phyloP scores from a whole-genome alignment of 768 basidiomycete species.

The Antrodiella citrinella region DNA sequence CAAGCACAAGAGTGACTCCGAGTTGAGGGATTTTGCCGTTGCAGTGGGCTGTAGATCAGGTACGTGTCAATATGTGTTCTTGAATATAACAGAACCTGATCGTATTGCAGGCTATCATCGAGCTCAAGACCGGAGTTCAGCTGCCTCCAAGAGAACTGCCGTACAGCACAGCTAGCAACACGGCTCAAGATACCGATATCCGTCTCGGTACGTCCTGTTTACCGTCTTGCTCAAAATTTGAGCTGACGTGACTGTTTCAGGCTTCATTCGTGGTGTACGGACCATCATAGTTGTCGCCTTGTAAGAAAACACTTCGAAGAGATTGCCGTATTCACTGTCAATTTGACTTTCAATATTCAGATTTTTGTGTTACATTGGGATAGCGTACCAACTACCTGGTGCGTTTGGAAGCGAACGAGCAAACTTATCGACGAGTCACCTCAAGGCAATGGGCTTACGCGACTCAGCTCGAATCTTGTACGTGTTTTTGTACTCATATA shows the following conservation, averaged over 20 bases:
- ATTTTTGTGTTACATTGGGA: constrained; percentile 65
- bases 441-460: constrained; percentile 73
- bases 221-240: too few species aligned
- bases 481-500: constrained; percentile 13
- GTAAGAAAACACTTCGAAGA: constrained; percentile 35
- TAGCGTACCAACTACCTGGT: constrained; percentile 73
- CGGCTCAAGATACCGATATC: constrained; percentile 44
- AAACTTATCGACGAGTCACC: constrained; percentile 53
- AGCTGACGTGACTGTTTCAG: too few species aligned
- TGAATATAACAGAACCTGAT: background rate
- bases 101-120: constrained; percentile 53
- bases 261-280: constrained; percentile 55
- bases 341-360: constrained; percentile 29
- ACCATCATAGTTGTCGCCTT: constrained; percentile 59
- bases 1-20: constrained; percentile 60
- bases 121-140: constrained; percentile 49
- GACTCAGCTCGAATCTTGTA: constrained; percentile 62
- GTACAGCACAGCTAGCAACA: constrained; percentile 58
- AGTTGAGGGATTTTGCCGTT: constrained; percentile 59
- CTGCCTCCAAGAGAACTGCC: constrained; percentile 67
- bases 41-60: constrained; percentile 72
- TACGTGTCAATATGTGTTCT: constrained; percentile 19
- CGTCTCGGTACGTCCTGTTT: constrained; percentile 51
- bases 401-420: constrained; percentile 61
- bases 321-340: constrained; percentile 2